Evolutionary conservation across 2,329 filamentous ascomycete species (phyloP), one percentile per base, ranked within the genome.

Genomic region (Pestalotiopsis sp.): DNA sequence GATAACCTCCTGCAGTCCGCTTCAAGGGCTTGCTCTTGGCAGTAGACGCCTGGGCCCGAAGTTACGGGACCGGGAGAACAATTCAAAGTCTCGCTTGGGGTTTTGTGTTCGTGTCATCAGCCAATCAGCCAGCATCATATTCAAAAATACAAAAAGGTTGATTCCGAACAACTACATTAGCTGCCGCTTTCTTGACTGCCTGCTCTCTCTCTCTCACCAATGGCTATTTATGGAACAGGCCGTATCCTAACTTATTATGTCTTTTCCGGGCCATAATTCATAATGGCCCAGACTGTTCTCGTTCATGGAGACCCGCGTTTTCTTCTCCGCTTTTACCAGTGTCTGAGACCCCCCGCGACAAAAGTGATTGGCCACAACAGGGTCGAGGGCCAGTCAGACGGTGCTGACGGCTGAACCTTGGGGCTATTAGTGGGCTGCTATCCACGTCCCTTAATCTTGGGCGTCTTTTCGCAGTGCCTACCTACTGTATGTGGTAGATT

Each of bases 391-490:
- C 41, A 38, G 45, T 57, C 13, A 38, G 49, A 36, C 49, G 49
- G 27, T 58, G 64, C 64, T 66, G 64, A 56, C 45, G 23, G 52
- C 41, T 66, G 64, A 66, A 66, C 49, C 64, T 23, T 58, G 64
- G 38, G 65, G 65, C 65, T 66, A 56, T 60, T 59, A 45, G 65
- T 61, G 64, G 64, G 52, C 45, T 58, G 38, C 23, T 25, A 49
- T 23, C 13, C 23, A 58, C 52, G 36, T 62, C 57, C 65, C 65
- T 66, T 66, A 66, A 61, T 66, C 59, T 66, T 66, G 56, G 49
- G 27, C 31, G 36, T 40, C 17, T 20, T 52, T 52, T 17, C 17
- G 45, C n/a, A 4, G 45, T 52, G 17, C 20, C 17, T n/a, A 20
- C 20, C 17, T n/a, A 20, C 45, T n/a, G 45, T n/a, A 52, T 9